phyloP scores from a whole-genome alignment of 441 rosid species.

The Kokia cookei region DNA sequence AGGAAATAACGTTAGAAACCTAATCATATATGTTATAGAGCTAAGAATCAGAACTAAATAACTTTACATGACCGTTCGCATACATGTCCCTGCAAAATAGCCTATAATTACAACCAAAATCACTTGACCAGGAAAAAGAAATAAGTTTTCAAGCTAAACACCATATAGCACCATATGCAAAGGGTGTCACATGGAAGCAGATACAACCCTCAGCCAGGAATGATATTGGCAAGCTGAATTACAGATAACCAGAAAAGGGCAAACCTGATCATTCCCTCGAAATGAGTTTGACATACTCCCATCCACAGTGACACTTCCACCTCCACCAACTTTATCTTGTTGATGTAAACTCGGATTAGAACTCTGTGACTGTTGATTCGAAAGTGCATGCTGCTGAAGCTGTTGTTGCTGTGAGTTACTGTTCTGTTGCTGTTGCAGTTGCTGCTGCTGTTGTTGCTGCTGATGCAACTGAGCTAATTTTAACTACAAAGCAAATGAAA shows the following conservation, averaged over 20 bases:
- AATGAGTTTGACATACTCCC: slow-evolving; percentile 73
- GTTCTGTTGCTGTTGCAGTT: slow-evolving; percentile 34
- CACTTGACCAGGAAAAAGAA: background rate
- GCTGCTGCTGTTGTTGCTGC: slow-evolving; percentile 31
- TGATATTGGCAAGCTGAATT: background rate
- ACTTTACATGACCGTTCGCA: background rate
- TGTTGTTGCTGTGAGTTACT: slow-evolving; percentile 28
- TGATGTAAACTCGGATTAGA: slow-evolving; percentile 46
- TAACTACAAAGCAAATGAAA: slow-evolving; percentile 29
- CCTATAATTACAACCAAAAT: background rate
- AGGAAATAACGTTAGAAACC: slow-evolving; percentile 27
- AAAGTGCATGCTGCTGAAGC: slow-evolving; percentile 51
- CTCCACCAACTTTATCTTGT: slow-evolving; percentile 63
- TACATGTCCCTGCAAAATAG: background rate
- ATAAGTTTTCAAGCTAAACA: background rate
- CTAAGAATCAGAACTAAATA: background rate
- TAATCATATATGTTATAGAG: background rate
- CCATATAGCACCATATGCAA: background rate
- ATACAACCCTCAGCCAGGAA: background rate
- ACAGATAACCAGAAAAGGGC: slow-evolving; percentile 15
- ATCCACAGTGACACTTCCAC: slow-evolving; percentile 54
- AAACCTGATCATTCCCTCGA: slow-evolving; percentile 82
- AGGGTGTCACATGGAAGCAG: background rate
- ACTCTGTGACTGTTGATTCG: slow-evolving; percentile 68
- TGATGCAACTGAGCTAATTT: slow-evolving; percentile 47